A percentile compares a stretch with the other conserved stretches of the same genome.
phyloP scores from a whole-genome alignment of 345 rosid species.

The rapeseed (Brassica napus) region DNA sequence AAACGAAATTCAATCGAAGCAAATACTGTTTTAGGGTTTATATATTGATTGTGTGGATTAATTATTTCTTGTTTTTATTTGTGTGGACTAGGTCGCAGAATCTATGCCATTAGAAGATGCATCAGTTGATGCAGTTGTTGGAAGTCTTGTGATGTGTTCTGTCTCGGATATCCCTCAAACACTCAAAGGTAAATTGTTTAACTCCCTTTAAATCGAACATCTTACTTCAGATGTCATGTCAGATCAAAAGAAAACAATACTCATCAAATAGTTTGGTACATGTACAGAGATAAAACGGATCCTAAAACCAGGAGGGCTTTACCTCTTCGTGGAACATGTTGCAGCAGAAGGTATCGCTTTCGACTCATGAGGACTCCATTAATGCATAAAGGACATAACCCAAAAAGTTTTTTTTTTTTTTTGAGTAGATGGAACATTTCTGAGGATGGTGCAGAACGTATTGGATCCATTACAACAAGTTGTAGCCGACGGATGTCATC shows the following conservation, averaged over 20 bases:
- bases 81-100: constrained; percentile 63
- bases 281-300: constrained; percentile 71
- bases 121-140: constrained; percentile 77
- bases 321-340: constrained; percentile 81
- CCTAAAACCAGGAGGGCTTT: constrained; percentile 74
- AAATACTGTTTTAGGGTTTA: neutral
- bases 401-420: neutral
- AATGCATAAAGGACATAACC: neutral
- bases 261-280: neutral
- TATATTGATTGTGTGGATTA: neutral
- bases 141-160: neutral
- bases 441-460: constrained; percentile 54
- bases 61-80: neutral
- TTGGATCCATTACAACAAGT: constrained; percentile 74
- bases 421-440: constrained; percentile 65
- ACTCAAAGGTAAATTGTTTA: neutral
- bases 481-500: constrained; percentile 77
- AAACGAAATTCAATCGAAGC: neutral
- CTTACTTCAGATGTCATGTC: neutral
- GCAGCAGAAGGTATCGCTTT: constrained; percentile 68
- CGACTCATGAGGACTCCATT: constrained; percentile 32
- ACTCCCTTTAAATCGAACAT: neutral
- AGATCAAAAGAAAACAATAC: neutral
- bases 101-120: constrained; percentile 69
- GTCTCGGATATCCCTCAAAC: neutral